Base-by-base conservation (phyloP, 345 rosid species). In the Sapria himalayana region DNA sequence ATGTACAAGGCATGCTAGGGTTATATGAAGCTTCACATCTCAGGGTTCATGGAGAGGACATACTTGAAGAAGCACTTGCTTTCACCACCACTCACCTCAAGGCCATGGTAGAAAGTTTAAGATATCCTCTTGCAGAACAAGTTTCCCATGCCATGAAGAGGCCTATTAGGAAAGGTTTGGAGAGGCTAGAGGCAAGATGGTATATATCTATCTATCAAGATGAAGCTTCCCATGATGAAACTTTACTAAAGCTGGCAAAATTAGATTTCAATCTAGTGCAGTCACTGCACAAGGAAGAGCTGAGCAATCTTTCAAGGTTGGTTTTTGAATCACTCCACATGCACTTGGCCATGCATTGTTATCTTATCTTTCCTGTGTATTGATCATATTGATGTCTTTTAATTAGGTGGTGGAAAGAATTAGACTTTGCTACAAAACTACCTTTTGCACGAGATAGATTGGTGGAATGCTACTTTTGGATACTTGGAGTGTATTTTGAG, bases 11-110 rank as follows among this genome's bases (percentile, higher is more conserved):
- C 1, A 29, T 66, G 17, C 12, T 66, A 15, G 37, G 55, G 18
- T 31, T 67, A 15, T 55, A 22, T 14, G 63, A 60, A 37, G 68
- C 65, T 14, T 31, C 63, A 15, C 25, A 39, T 29, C 9, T 58
- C 1, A 16, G 34, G 16, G 15, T 46, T 13, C 54, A 16, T 5
- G 49, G 54, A 2, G 70, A 60, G 11, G 16, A 20, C 4, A 37
- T 38, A 12, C 19, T 65, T 3, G 61, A 59, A 0, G 49, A 55
- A 23, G 58, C 56, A 9, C 37, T 46, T 1, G 0, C 24, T 1
- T 64, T 58, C 23, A 34, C 62, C 0, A 48, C 22, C 7, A 29
- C 11, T n/a, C 19, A 19, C 19, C 2, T 57, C 32, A 43, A 17
- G 5, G 33, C 29, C 0, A 18, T 21, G 16, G 25, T 11, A 11